Percentiles rank a stretch among this genome's conserved stretches.
These are phyloP conservation scores for Cryptosporidium ryanae DNA, from an alignment of 169 alveolate species.

Conservation along the genomic window DNA sequence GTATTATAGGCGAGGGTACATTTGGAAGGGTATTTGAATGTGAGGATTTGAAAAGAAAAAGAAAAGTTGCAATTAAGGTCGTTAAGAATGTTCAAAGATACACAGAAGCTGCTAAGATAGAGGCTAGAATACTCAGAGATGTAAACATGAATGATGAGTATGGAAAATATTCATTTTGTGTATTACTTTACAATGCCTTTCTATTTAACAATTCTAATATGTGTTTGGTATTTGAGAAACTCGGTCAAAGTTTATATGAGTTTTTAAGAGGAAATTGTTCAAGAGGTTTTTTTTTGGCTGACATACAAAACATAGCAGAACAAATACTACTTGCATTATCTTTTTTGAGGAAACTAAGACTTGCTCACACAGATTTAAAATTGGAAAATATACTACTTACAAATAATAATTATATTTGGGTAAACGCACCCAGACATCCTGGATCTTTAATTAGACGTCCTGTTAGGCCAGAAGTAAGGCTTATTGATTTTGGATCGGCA, in stretches of 20 bases:
- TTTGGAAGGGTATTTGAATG: constrained; percentile 97
- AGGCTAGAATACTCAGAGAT: constrained; percentile 92
- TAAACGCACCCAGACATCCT: constrained; percentile 81
- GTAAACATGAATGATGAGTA: constrained; percentile 87
- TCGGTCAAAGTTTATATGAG: constrained; percentile 96
- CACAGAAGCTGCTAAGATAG: constrained; percentile 96
- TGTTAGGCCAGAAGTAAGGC: constrained; percentile 87
- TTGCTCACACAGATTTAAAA: constrained; percentile 99
- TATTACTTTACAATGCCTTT: constrained; percentile 90
- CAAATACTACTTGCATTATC: constrained; percentile 92
- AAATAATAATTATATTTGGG: constrained; percentile 80
- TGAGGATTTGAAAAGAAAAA: constrained; percentile 84
- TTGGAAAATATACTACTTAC: constrained; percentile 96
- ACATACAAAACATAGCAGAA: constrained; percentile 91
- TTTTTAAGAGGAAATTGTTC: constrained; percentile 91
- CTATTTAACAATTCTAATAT: constrained; percentile 86
- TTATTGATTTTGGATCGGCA: constrained; percentile 99
- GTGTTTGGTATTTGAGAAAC: constrained; percentile 95
- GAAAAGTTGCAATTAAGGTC: constrained; percentile 91
- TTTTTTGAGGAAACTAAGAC: constrained; percentile 89
- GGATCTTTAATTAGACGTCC: constrained; percentile 84
- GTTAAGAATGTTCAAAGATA: constrained; percentile 94
- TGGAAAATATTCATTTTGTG: constrained; percentile 88
- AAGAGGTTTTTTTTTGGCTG: constrained; percentile 91
- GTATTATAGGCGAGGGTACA: constrained; percentile 96